Conservation (phyloP, 352 stramenopile species). For the Globisporangium paroecandrum region DNA sequence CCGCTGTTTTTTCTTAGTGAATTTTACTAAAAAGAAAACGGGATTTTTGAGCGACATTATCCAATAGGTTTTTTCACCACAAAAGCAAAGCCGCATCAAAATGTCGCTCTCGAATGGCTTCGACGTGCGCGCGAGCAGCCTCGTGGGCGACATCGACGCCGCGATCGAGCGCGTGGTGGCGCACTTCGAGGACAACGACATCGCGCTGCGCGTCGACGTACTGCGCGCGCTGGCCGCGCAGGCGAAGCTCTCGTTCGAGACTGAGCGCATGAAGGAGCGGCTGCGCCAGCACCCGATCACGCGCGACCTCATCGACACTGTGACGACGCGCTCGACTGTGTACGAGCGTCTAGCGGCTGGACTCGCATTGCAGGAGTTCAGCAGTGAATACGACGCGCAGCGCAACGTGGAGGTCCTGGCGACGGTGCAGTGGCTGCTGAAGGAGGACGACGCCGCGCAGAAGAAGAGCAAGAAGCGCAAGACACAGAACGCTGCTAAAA, state of each 20-base stretch:
- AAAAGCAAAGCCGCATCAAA: not conserved
- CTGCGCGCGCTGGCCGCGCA: conserved; percentile 55
- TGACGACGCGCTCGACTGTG: conserved; percentile 40
- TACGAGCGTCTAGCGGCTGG: conserved; percentile 42
- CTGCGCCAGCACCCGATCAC: conserved; percentile 55
- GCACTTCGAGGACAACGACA: conserved; percentile 67
- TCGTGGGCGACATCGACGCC: conserved; percentile 52
- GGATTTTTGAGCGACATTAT: no score
- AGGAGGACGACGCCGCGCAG: conserved; percentile 13
- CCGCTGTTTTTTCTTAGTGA: no score
- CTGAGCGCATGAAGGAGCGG: conserved; percentile 54
- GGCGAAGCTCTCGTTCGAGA: conserved; percentile 65
- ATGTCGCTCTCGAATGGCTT: conserved; percentile 27
- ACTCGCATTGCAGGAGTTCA: conserved; percentile 51
- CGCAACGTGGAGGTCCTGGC: conserved; percentile 60
- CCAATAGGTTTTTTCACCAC: no score
- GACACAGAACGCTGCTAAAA: conserved; percentile 30
- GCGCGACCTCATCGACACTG: conserved; percentile 53
- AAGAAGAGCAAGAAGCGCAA: conserved; percentile 32
- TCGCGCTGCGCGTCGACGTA: conserved; percentile 66
- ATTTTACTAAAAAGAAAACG: no score
- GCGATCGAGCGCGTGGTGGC: conserved; percentile 69
- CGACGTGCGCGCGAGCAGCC: conserved; percentile 58
- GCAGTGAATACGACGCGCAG: conserved; percentile 58
- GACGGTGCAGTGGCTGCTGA: conserved; percentile 53